Base-by-base conservation (phyloP, 805 yeast species). In the Ogataea pignaliae region DNA sequence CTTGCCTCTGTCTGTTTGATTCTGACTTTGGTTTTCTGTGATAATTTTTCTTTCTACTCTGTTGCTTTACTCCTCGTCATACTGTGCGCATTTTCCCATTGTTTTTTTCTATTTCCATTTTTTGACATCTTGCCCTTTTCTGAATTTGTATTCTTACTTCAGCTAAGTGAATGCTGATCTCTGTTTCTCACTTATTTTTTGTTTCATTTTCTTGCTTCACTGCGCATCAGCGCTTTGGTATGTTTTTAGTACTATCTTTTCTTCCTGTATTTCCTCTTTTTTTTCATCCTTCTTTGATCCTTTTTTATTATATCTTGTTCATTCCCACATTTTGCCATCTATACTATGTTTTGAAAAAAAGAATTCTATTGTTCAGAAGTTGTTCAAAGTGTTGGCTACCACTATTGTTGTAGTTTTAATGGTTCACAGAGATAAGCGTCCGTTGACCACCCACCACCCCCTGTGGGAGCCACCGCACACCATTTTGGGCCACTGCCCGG, bases 291-390 rank as follows among this genome's bases (percentile, higher is more conserved):
- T 36, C 9, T 21, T 11, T 35, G 4, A n/a, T 35, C n/a, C n/a
- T n/a, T 36, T 45, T 39, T 40, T 42, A 36, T 45, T 43, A 40
- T 41, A 41, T 21, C 26, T 21, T 7, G 26, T 21, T 21, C 26
- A 21, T 21, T 21, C n/a, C n/a, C 26, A 21, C 26, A 21, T 21
- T 7, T 21, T 21, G 26, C 26, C 26, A 4, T 21, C 26, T 21
- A 21, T 21, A 21, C 7, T 21, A 21, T 21, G 26, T 21, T 7
- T 21, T 21, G 26, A 21, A 21, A 21, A 21, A 21, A 21, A n/a
- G n/a, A 21, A 21, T 21, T 21, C 26, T 7, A 21, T 21, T 21
- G 26, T 21, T 21, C 26, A 5, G 4, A 7, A 21, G 26, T 21
- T 21, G 26, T 21, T 21, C 26, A 4, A 21, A 21, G 7, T 21